A percentile compares a stretch with the other conserved stretches of the same genome.
Evolutionary conservation across 768 basidiomycete genomes (phyloP).

Genomic region (Calocera viscosa): DNA sequence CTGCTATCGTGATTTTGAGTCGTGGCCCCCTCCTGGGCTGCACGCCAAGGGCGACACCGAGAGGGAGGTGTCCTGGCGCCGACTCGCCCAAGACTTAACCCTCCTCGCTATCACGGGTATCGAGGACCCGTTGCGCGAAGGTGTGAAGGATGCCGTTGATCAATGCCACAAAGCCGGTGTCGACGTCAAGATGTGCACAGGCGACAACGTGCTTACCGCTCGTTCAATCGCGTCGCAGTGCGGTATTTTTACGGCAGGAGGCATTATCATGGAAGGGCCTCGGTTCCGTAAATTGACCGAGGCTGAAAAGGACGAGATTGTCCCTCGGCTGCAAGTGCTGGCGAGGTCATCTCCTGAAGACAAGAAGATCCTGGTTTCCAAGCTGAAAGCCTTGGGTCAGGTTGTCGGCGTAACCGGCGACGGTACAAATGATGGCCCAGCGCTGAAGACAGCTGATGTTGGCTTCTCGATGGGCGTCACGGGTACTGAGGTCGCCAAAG

Average conservation of each 20-base stretch:
- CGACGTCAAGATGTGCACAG: constrained; percentile 94
- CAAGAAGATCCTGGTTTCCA: constrained; percentile 86
- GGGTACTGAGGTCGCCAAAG: constrained; percentile 97
- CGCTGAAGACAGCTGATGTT: constrained; percentile 87
- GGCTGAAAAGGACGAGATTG: constrained; percentile 61
- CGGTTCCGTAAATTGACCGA: constrained; percentile 69
- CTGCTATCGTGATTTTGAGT: constrained; percentile 76
- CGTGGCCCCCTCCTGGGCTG: constrained; percentile 64
- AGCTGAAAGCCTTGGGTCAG: constrained; percentile 72
- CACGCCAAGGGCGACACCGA: constrained; percentile 27
- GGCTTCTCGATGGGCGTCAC: constrained; percentile 96
- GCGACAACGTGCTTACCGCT: constrained; percentile 89
- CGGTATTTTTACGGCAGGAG: constrained; percentile 85
- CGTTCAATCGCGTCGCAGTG: constrained; percentile 95
- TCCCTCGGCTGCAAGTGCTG: constrained; percentile 87
- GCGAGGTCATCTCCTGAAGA: constrained; percentile 96
- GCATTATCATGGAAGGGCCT: constrained; percentile 97
- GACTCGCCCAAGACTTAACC: constrained; percentile 58
- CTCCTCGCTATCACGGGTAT: constrained; percentile 88
- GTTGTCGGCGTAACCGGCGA: constrained; percentile 95
- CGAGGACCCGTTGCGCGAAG: constrained; percentile 86
- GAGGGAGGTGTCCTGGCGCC: constrained; percentile 57
- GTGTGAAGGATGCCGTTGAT: constrained; percentile 78
- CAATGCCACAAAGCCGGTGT: constrained; percentile 85
- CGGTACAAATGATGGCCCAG: constrained; percentile 95